Evolutionary conservation across 495 filamentous ascomycete genomes (phyloP), one percentile per base, ranked within the genome.

Genomic region (Pseudevernia furfuracea): DNA sequence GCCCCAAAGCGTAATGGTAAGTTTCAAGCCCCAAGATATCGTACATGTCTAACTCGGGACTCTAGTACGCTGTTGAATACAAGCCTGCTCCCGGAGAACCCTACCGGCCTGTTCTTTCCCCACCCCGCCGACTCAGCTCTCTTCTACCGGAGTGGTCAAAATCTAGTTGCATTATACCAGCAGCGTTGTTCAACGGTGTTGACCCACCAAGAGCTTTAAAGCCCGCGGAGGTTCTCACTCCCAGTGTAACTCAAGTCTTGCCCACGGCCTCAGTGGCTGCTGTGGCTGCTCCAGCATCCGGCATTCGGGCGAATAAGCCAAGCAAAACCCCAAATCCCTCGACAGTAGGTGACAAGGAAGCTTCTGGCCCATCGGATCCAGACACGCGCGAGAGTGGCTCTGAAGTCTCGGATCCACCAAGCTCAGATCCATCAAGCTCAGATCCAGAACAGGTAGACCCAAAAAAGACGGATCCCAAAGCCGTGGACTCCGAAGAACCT

Each of bases 51-150:
- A 9, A 53, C 1, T 32, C 25, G 1, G n/a, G 30, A 3, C 59
- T 30, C 4, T n/a, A 61, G 59, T 52, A 53, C 44, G 41, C 44
- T 8, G 48, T 32, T 7, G 30, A 62, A 21, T 62, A 62, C n/a
- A 62, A 62, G 48, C 60, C 60, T 23, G 60, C 60, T n/a, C 43
- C 48, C 12, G 46, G 48, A 4, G 60, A 53, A 32, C 60, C 60
- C 38, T 62, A 62, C 19, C 23, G 60, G 28, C 60, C 60, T 36
- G 60, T 62, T 36, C 60, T 62, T 17, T 46, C 60, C 1, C 4
- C 60, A n/a, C 60, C 60, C 11, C 10, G 23, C 17, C 28, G 32
- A 39, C 46, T 62, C 19, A 62, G 46, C 9, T 37, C 48, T 30
- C 25, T 55, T 62, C 43, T 36, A 10, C 60, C 60, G 21, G 43